Evolutionary conservation across 2,329 filamentous ascomycete genomes (phyloP).

Genomic region (Apiospora kogelbergensis): DNA sequence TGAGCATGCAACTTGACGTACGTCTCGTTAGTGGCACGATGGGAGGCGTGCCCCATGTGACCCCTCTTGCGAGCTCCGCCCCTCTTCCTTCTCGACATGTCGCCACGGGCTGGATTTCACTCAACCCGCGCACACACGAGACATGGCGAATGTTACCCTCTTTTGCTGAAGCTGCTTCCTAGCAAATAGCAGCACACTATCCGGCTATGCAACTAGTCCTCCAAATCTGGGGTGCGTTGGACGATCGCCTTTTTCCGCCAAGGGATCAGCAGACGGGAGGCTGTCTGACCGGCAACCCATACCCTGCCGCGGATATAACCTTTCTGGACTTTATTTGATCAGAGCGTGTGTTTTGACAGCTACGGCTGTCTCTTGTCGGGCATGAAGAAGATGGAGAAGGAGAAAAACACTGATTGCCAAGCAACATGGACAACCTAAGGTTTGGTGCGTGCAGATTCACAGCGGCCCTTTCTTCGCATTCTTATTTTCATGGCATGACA

Average conservation of each 20-base stretch:
- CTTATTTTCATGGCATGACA: neutral
- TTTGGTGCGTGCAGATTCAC: neutral
- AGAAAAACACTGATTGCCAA: neutral
- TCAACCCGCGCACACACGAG: neutral
- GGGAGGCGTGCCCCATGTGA: constrained; percentile 5
- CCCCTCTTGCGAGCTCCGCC: neutral
- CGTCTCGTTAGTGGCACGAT: neutral
- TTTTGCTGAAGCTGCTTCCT: neutral
- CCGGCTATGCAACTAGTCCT: neutral
- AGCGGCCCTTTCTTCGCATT: neutral
- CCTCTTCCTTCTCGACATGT: neutral
- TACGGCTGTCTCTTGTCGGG: neutral
- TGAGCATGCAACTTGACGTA: constrained; percentile 6
- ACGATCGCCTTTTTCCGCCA: neutral
- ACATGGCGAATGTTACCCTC: neutral
- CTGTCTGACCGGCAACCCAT: constrained; percentile 2
- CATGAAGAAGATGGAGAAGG: neutral
- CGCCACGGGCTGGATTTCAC: neutral
- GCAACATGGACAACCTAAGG: neutral
- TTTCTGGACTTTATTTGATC: neutral
- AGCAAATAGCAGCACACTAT: neutral
- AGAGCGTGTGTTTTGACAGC: constrained; percentile 1
- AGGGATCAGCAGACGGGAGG: constrained; percentile 7
- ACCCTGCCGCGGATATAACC: neutral
- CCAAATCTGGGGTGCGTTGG: constrained; percentile 3